phyloP scores from a whole-genome alignment of 495 filamentous ascomycete species.

The Xylaria intraflava region DNA sequence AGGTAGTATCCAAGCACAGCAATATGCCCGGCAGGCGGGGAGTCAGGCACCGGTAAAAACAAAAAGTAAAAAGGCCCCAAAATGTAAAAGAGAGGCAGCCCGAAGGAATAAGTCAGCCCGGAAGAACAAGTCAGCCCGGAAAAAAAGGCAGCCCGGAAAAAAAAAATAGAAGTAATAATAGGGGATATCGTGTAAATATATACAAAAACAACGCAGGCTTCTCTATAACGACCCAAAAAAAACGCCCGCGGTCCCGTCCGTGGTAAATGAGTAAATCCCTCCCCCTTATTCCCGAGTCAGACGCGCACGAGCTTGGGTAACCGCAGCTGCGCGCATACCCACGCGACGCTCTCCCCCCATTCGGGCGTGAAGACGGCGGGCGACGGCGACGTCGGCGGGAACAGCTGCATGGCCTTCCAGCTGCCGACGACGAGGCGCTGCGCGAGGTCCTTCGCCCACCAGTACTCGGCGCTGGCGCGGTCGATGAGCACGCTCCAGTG shows the following conservation, averaged over 20 bases:
- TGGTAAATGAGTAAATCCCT: background rate
- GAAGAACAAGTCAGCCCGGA: too few relatives aligned
- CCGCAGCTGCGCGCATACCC: conserved; percentile 5
- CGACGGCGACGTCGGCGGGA: background rate
- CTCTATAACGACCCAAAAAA: conserved; percentile 3
- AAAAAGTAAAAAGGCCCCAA: too few relatives aligned
- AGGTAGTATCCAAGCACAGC: too few relatives aligned
- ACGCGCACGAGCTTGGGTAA: background rate
- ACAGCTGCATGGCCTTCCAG: conserved; percentile 7
- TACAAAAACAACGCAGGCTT: background rate
- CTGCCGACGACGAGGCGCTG: conserved; percentile 4
- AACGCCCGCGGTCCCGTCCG: background rate
- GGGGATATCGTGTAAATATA: conserved; percentile 1
- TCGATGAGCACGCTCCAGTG: conserved; percentile 26
- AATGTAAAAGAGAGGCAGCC: too few relatives aligned
- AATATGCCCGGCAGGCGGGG: too few relatives aligned
- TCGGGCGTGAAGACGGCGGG: background rate
- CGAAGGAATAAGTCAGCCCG: too few relatives aligned
- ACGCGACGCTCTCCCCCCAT: conserved; percentile 9
- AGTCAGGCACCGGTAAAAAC: too few relatives aligned
- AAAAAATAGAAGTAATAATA: too few relatives aligned
- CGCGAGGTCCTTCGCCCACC: conserved; percentile 12
- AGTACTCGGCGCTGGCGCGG: conserved; percentile 6
- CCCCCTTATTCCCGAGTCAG: background rate
- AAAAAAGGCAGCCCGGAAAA: too few relatives aligned